phyloP scores from a whole-genome alignment of 1,284 basidiomycete genomes.

The Veloporphyrellus conicus region DNA sequence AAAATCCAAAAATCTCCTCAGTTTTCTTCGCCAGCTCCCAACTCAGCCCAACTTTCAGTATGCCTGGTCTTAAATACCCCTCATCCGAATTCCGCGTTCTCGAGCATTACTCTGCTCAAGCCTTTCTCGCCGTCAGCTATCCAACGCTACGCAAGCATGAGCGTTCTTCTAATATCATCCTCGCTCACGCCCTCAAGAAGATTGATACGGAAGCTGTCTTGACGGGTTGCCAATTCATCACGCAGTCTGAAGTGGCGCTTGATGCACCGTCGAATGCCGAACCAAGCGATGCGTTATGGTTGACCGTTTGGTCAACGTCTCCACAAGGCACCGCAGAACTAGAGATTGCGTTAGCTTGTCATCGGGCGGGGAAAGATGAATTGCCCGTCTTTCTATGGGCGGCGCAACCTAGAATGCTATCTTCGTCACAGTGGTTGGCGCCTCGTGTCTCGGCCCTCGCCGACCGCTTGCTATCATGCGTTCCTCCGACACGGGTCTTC shows the following conservation, averaged over 20 bases:
- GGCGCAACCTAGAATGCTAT: conserved; percentile 27
- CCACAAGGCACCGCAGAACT: conserved; percentile 33
- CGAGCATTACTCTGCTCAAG: conserved; percentile 40
- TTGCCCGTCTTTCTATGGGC: conserved; percentile 55
- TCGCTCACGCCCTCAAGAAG: conserved; percentile 48
- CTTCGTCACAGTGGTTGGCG: conserved; percentile 35
- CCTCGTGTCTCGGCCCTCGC: conserved; percentile 37
- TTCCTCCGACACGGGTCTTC: conserved; percentile 52
- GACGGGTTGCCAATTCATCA: conserved; percentile 37
- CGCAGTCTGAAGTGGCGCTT: conserved; percentile 32
- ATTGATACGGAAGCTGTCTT: conserved; percentile 38
- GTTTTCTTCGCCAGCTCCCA: conserved; percentile 27
- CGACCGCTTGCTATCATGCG: conserved; percentile 36
- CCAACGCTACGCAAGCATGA: conserved; percentile 44
- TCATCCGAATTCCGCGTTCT: conserved; percentile 35
- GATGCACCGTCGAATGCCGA: conserved; percentile 11
- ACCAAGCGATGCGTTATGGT: conserved; percentile 40
- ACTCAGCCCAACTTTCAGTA: conserved; percentile 10
- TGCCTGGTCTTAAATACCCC: conserved; percentile 29
- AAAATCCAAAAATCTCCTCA: not conserved
- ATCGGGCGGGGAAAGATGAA: conserved; percentile 41
- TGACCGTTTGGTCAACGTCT: conserved; percentile 46
- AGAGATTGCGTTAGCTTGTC: conserved; percentile 48
- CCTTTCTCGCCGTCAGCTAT: conserved; percentile 43
- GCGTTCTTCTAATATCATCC: conserved; percentile 48